Evolutionary conservation across 495 filamentous ascomycete species (phyloP).

Genomic region (Talaromyces trachyspermus): DNA sequence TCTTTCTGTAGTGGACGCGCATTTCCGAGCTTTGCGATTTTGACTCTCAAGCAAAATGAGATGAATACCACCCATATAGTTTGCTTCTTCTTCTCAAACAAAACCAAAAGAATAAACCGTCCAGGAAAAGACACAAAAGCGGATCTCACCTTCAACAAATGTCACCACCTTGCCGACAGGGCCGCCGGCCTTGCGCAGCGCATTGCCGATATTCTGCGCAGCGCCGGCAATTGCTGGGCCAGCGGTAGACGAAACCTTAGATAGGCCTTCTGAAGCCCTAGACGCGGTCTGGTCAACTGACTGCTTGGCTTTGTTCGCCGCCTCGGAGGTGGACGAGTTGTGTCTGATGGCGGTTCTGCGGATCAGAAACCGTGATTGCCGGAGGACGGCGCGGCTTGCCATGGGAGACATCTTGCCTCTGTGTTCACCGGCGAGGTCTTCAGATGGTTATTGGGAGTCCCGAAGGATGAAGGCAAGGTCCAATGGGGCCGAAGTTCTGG

Average conservation of each 20-base stretch:
- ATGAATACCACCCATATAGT: constrained; percentile 1
- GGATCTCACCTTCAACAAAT: constrained; percentile 84
- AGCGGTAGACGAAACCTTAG: constrained; percentile 71
- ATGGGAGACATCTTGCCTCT: constrained; percentile 35
- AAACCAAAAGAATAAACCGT: constrained; percentile 7
- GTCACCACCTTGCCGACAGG: constrained; percentile 72
- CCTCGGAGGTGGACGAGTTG: constrained; percentile 62
- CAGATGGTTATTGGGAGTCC: background rate
- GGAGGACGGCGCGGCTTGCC: constrained; percentile 53
- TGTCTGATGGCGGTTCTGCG: constrained; percentile 51
- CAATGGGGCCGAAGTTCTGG: constrained; percentile 5
- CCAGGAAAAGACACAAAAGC: background rate
- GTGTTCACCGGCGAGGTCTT: background rate
- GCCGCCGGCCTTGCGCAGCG: constrained; percentile 73
- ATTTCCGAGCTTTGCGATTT: background rate
- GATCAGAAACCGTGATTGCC: constrained; percentile 51
- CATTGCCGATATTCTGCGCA: constrained; percentile 53
- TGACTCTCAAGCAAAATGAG: background rate
- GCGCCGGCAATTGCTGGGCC: constrained; percentile 68
- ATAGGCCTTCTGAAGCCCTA: constrained; percentile 81
- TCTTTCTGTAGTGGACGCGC: too few species aligned
- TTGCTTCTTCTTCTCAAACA: too few species aligned
- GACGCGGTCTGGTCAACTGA: constrained; percentile 55
- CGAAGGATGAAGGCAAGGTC: constrained; percentile 6
- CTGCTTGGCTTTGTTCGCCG: constrained; percentile 60